phyloP scores from a whole-genome alignment of 805 yeast species.

The Yamadazyma akitaensis region DNA sequence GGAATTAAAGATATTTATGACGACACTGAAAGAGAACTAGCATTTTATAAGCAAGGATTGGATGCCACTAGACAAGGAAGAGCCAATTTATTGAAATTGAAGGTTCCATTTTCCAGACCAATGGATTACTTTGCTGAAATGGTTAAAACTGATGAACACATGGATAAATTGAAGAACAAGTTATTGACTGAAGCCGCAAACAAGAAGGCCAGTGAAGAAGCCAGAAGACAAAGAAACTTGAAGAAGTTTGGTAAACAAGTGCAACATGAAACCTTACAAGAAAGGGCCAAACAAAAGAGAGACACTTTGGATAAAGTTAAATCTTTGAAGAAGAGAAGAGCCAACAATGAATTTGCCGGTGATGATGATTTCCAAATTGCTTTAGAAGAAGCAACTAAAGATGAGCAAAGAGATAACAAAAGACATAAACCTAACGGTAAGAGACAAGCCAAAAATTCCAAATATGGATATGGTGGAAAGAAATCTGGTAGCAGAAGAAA shows the following conservation, averaged over 20 bases:
- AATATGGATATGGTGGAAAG: conserved; percentile 76
- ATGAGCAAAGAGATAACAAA: conserved; percentile 43
- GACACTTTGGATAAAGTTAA: conserved; percentile 88
- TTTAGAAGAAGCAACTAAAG: conserved; percentile 83
- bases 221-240: conserved; percentile 88
- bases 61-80: conserved; percentile 78
- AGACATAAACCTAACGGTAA: conserved; percentile 59
- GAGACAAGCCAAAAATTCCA: conserved; percentile 67
- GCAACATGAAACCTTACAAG: conserved; percentile 88
- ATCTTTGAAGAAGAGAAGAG: conserved; percentile 85
- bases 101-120: conserved; percentile 90
- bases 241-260: conserved; percentile 98
- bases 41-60: conserved; percentile 91
- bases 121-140: conserved; percentile 96
- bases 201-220: conserved; percentile 89
- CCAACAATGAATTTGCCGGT: conserved; percentile 62
- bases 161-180: conserved; percentile 87
- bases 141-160: conserved; percentile 97
- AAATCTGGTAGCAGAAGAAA: conserved; percentile 72
- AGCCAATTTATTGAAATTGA: conserved; percentile 57
- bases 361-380: conserved; percentile 85
- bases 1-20: conserved; percentile 85
- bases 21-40: conserved; percentile 93
- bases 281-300: conserved; percentile 88
- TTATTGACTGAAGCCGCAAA: conserved; percentile 74